Conservation (phyloP, 225 moss, liverwort and hornwort species). For the Physcomitrellopsis africana region DNA sequence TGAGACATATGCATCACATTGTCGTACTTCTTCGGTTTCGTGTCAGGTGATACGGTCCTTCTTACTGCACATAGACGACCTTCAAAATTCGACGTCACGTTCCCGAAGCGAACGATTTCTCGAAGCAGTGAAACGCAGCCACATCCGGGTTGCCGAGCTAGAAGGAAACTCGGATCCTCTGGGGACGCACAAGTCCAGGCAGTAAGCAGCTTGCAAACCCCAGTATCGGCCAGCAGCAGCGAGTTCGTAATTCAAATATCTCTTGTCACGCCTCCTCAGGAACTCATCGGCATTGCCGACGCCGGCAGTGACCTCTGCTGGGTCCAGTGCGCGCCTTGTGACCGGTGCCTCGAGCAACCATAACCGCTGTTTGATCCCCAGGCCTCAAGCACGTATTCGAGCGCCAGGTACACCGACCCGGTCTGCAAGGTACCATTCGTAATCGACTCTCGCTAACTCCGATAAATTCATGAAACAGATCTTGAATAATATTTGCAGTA, state of each 20-base stretch:
- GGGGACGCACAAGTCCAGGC: background rate
- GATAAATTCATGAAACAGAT: no score
- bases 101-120: slow-evolving; percentile 30
- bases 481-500: no score
- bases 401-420: slow-evolving; percentile 29
- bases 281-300: slow-evolving; percentile 24
- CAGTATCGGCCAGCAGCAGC: slow-evolving; percentile 19
- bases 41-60: slow-evolving; percentile 14
- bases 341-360: slow-evolving; percentile 34
- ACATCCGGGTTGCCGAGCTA: slow-evolving; percentile 10
- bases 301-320: no score
- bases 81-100: background rate
- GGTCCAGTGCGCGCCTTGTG: no score
- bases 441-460: background rate
- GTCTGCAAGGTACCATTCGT: slow-evolving; percentile 37
- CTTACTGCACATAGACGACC: slow-evolving; percentile 27
- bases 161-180: background rate
- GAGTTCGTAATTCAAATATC: slow-evolving; percentile 41
- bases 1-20: background rate
- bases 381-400: slow-evolving; percentile 22
- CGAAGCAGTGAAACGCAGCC: slow-evolving; percentile 24
- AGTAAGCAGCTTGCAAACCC: background rate
- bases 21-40: background rate
- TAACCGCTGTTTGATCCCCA: slow-evolving; percentile 31
- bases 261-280: slow-evolving; percentile 49